These are phyloP conservation scores for Calycina marina DNA, from an alignment of 2,329 filamentous ascomycete species.

Conservation along the genomic window DNA sequence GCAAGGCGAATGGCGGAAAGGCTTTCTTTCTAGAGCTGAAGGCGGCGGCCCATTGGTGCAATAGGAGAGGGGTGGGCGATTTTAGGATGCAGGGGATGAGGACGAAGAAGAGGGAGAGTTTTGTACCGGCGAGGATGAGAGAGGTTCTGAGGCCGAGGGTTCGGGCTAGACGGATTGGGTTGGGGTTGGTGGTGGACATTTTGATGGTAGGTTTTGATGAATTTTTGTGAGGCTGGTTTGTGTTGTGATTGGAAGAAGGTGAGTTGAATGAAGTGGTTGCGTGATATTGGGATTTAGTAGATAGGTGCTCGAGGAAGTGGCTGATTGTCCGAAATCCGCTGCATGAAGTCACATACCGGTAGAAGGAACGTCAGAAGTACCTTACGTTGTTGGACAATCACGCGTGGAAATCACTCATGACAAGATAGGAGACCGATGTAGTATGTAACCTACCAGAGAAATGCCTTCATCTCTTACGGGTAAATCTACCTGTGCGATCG, in stretches of 20 bases:
- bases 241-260: neutral
- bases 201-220: too few species aligned
- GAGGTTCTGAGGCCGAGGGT: slow-evolving; percentile 35
- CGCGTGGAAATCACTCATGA: neutral
- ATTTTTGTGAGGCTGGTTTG: too few species aligned
- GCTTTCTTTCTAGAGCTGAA: slow-evolving; percentile 25
- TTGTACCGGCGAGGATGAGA: slow-evolving; percentile 28
- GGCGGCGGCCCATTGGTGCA: slow-evolving; percentile 36
- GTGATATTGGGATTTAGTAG: too few species aligned
- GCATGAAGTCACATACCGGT: neutral
- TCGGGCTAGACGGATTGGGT: slow-evolving; percentile 31
- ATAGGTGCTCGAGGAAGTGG: too few species aligned
- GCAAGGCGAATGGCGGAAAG: slow-evolving; percentile 26
- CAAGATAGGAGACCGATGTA: neutral
- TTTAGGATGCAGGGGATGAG: slow-evolving; percentile 38
- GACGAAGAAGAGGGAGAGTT: slow-evolving; percentile 27
- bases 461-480: slow-evolving; percentile 9
- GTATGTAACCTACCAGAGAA: slow-evolving; percentile 1
- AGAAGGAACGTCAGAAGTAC: neutral
- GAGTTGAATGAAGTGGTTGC: neutral
- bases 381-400: neutral
- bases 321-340: too few species aligned
- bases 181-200: slow-evolving; percentile 1
- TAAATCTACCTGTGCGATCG: slow-evolving; percentile 3
- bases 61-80: slow-evolving; percentile 38